Base-by-base conservation (phyloP, 139 green algal species). In the Marvania coccoides region DNA sequence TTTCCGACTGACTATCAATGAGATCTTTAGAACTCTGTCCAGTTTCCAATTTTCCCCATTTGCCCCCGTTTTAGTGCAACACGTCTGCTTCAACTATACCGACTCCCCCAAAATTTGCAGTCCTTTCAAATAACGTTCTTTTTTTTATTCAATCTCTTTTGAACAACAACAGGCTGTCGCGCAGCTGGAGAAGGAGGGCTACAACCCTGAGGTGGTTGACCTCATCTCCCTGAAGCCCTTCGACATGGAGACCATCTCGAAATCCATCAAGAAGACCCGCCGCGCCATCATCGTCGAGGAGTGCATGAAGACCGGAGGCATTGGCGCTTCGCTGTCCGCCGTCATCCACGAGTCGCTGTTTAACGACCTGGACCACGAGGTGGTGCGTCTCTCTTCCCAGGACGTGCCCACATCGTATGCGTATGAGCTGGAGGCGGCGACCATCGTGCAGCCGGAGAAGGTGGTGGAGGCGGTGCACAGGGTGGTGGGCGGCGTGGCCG, bases 171-270 rank as follows among this genome's bases (percentile, higher is more conserved):
- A 89, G 59, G 83, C 83, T 26, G 80, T 87, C 34, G 69, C 70
- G 29, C 55, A 85, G 72, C 74, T 91, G 54, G 74, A 82, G 70
- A 78, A 79, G 47, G 34, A 85, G 80, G 90, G 90, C 14, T 94
- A 92, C 78, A 87, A 95, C 77, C 81, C 85, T 29, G 92, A 98
- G 82, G 87, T 96, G 24, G 79, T 98, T 38, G 92, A 98, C 81
- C 83, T 98, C 13, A 98, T 96, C 82, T 89, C 73, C 74, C 71
- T 98, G 35, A 98, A 98, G 87, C 92, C 92, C 19, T 96, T 98
- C 63, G 92, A 98, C 81, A 91, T 96, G 87, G 80, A 95, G 58
- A 91, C 89, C 45, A 97, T 98, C 78, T 72, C 69, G 48, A 84
- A 88, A 33, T 91, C 80, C 28, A 73, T 98, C 40, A 81, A 83